A percentile compares a stretch with the other conserved stretches of the same genome.
phyloP scores from a whole-genome alignment of 352 stramenopile genomes.

The Globisporangium viniferum region DNA sequence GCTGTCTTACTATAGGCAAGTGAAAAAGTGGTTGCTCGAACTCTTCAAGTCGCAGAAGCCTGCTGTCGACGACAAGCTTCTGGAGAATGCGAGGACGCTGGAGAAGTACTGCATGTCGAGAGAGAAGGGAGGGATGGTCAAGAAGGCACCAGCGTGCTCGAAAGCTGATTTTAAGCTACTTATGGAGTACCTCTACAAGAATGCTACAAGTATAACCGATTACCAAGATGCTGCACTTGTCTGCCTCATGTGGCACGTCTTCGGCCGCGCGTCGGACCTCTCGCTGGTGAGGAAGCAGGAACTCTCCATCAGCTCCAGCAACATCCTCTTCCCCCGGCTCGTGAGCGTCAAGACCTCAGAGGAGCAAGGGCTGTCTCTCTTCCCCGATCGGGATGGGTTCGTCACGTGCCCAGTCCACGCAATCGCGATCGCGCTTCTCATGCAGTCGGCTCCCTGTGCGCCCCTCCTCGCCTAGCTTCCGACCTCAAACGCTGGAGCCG shows the following conservation, averaged over 20 bases:
- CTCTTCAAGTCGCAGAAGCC: background rate
- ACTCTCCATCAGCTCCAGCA: conserved; percentile 16
- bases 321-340: conserved; percentile 26
- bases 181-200: conserved; percentile 24
- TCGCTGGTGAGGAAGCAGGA: conserved; percentile 24
- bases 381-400: conserved; percentile 18
- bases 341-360: conserved; percentile 27
- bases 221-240: conserved; percentile 31
- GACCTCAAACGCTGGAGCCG: too few relatives aligned
- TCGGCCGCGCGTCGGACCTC: conserved; percentile 28
- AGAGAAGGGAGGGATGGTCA: conserved; percentile 21
- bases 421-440: conserved; percentile 17
- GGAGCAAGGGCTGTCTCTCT: conserved; percentile 27
- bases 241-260: conserved; percentile 32
- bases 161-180: conserved; percentile 22
- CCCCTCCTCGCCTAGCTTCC: conserved; percentile 18
- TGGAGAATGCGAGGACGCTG: background rate
- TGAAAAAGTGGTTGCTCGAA: background rate
- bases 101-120: conserved; percentile 15
- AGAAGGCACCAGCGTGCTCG: conserved; percentile 28
- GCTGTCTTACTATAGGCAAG: conserved; percentile 1
- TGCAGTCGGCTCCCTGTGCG: conserved; percentile 15
- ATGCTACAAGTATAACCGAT: conserved; percentile 13
- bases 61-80: background rate
- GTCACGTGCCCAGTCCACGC: conserved; percentile 21